Conservation (phyloP, 805 yeast genomes). For the Myxozyma sirexii region DNA sequence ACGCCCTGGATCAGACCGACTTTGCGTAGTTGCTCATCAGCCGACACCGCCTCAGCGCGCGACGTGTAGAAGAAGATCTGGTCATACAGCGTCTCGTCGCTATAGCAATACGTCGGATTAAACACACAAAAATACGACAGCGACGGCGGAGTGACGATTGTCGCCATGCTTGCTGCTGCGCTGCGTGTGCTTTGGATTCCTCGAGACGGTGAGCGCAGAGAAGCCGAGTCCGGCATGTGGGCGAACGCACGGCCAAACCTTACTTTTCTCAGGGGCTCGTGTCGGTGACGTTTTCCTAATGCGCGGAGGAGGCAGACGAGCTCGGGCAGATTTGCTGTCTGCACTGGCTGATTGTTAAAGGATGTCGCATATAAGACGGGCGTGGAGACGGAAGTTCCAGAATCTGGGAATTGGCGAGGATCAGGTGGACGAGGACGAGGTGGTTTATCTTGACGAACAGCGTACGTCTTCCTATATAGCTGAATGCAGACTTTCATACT, state of each 20-base stretch:
- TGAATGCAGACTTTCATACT: neutral
- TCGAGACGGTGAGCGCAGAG: neutral
- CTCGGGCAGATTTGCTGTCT: neutral
- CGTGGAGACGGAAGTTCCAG: constrained; percentile 21
- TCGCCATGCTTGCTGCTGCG: constrained; percentile 11
- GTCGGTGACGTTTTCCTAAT: neutral
- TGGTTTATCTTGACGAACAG: constrained; percentile 33
- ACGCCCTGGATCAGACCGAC: constrained; percentile 34
- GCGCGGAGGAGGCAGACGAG: neutral
- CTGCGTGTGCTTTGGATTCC: neutral
- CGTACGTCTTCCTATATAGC: constrained; percentile 10
- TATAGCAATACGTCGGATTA: constrained; percentile 24
- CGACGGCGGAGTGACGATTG: constrained; percentile 30
- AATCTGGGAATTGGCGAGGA: constrained; percentile 10
- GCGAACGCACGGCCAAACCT: neutral
- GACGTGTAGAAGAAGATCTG: constrained; percentile 31
- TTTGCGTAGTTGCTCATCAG: constrained; percentile 31
- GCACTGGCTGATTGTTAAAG: neutral
- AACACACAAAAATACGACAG: constrained; percentile 32
- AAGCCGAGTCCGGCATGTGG: neutral
- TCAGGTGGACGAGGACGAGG: constrained; percentile 17
- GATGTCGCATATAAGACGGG: constrained; percentile 22
- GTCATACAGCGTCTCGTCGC: constrained; percentile 30
- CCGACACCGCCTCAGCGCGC: constrained; percentile 24
- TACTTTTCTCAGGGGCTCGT: constrained; percentile 4